A percentile compares a stretch with the other conserved stretches of the same genome.
These are phyloP conservation scores for Penicillium arizonense DNA, from an alignment of 495 filamentous ascomycete genomes.

Conservation along the genomic window DNA sequence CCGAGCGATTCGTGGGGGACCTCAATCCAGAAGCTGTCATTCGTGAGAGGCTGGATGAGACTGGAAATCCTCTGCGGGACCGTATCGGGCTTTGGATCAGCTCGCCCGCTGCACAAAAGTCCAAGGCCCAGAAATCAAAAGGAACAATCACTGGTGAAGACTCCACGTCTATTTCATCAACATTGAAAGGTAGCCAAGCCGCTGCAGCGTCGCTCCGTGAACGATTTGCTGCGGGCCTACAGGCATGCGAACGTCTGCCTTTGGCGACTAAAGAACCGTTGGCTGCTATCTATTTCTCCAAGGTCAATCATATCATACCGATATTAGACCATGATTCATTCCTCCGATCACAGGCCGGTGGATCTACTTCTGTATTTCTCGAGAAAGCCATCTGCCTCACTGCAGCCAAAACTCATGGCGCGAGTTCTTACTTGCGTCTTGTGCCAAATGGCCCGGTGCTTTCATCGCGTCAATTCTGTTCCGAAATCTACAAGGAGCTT, in stretches of 20 bases:
- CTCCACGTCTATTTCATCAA: constrained; percentile 1
- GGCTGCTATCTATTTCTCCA: constrained; percentile 31
- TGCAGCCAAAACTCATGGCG: constrained; percentile 41
- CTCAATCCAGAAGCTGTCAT: constrained; percentile 50
- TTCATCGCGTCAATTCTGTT: constrained; percentile 33
- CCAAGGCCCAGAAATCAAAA: neutral
- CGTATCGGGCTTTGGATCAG: constrained; percentile 47
- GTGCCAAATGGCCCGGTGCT: constrained; percentile 21
- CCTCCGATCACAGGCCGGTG: constrained; percentile 15
- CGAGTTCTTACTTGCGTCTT: constrained; percentile 31
- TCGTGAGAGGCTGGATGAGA: constrained; percentile 32
- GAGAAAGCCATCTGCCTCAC: constrained; percentile 46
- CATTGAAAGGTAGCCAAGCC: constrained; percentile 13
- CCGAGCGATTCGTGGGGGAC: constrained; percentile 47
- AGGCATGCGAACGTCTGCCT: constrained; percentile 30
- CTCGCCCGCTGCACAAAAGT: constrained; percentile 19
- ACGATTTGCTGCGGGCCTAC: constrained; percentile 27
- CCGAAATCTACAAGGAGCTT: constrained; percentile 38
- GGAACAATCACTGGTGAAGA: constrained; percentile 2
- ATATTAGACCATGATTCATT: constrained; percentile 35
- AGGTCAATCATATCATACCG: constrained; percentile 35
- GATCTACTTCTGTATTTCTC: constrained; percentile 30
- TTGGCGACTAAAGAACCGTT: constrained; percentile 23
- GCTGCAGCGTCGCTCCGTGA: constrained; percentile 28
- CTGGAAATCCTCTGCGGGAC: constrained; percentile 32